A percentile compares a stretch with the other conserved stretches of the same genome.
phyloP scores from a whole-genome alignment of 2,329 filamentous ascomycete genomes.

The Fusarium cicatricum region DNA sequence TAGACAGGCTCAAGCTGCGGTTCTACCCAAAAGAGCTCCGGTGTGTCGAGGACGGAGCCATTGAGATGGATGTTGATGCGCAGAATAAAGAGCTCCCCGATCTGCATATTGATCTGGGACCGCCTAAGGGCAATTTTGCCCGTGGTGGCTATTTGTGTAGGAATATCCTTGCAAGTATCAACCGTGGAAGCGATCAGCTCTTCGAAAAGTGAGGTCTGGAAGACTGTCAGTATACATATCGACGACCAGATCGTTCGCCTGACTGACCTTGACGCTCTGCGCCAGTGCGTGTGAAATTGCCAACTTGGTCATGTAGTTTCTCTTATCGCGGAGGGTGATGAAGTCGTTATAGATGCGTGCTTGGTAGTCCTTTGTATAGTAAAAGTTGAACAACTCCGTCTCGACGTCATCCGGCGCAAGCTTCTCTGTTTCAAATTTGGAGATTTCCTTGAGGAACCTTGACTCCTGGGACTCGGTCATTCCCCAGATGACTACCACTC shows the following conservation, averaged over 20 bases:
- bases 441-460: constrained; percentile 89
- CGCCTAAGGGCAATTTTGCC: constrained; percentile 90
- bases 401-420: constrained; percentile 88
- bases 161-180: constrained; percentile 90
- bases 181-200: constrained; percentile 95
- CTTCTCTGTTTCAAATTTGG: constrained; percentile 93
- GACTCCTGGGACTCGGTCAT: constrained; percentile 93
- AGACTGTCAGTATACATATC: constrained; percentile 25
- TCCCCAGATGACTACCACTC: constrained; percentile 97
- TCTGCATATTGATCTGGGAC: constrained; percentile 98
- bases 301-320: constrained; percentile 97
- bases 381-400: constrained; percentile 98
- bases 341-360: constrained; percentile 99
- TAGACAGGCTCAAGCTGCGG: constrained; percentile 97
- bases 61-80: constrained; percentile 98
- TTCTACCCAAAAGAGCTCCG: constrained; percentile 98
- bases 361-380: constrained; percentile 98
- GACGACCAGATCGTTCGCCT: neutral
- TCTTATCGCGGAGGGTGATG: constrained; percentile 91
- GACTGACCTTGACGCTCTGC: constrained; percentile 85
- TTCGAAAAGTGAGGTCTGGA: constrained; percentile 89
- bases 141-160: constrained; percentile 89
- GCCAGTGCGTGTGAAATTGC: constrained; percentile 95
- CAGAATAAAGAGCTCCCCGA: constrained; percentile 96
- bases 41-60: constrained; percentile 94